Conservation (phyloP, 768 basidiomycete genomes). For the Trametes cingulata region DNA sequence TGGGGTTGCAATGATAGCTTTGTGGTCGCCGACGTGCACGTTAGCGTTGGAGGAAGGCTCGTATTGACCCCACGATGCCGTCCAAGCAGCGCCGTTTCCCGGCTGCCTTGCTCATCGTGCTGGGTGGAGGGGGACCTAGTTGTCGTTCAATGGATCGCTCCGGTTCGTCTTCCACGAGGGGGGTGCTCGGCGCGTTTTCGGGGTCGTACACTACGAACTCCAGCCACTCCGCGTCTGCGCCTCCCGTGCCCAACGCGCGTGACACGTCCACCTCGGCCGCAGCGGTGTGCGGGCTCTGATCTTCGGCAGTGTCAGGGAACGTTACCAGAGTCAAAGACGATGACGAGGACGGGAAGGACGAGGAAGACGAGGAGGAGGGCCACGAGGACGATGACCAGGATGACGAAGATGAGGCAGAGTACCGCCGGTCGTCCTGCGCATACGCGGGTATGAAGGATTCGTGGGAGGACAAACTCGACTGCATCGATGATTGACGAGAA, state of each 20-base stretch:
- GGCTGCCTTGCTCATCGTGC: not conserved
- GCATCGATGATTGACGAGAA: too few relatives aligned
- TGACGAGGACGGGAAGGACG: not conserved
- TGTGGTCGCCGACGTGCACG: too few relatives aligned
- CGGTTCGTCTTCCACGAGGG: not conserved
- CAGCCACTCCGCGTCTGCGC: not conserved
- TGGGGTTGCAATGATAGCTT: too few relatives aligned
- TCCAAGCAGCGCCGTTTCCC: conserved; percentile 6
- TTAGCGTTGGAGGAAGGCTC: not conserved
- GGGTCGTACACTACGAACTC: not conserved
- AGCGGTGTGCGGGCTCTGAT: not conserved
- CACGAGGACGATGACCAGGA: not conserved
- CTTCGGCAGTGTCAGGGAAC: not conserved
- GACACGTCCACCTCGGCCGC: not conserved
- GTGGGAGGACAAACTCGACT: too few relatives aligned
- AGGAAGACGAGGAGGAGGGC: not conserved
- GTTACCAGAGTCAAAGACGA: not conserved
- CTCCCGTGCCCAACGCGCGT: not conserved
- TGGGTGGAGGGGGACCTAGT: not conserved
- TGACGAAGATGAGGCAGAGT: not conserved
- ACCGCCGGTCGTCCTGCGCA: too few relatives aligned
- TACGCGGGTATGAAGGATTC: too few relatives aligned
- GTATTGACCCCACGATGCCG: not conserved
- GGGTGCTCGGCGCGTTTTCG: not conserved
- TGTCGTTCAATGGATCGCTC: not conserved